Percentiles rank a stretch among this genome's conserved stretches.
phyloP scores from a whole-genome alignment of 306 rosid species.

The Quercus aquifolioides region DNA sequence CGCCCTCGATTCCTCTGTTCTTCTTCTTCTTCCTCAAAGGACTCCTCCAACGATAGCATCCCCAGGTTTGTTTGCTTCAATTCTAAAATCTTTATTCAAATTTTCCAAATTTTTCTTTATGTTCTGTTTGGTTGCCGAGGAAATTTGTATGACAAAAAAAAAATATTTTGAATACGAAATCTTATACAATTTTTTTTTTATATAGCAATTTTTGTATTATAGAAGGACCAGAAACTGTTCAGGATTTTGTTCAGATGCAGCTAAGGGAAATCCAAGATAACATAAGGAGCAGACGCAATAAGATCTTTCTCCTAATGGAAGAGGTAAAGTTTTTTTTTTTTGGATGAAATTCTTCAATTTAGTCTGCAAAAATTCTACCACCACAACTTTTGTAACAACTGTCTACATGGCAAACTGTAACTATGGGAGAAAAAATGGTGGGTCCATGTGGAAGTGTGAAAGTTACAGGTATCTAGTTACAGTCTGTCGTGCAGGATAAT shows the following conservation, averaged over 20 bases:
- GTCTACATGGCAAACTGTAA: too few relatives aligned
- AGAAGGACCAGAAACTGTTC: slow-evolving; percentile 96
- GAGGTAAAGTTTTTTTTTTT: slow-evolving; percentile 48
- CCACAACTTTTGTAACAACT: too few relatives aligned
- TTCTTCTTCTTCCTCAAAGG: slow-evolving; percentile 57
- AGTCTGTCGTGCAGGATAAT: too few relatives aligned
- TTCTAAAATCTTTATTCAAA: background rate
- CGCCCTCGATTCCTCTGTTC: slow-evolving; percentile 38
- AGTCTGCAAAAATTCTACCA: too few relatives aligned
- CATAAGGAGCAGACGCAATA: slow-evolving; percentile 81
- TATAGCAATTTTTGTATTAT: slow-evolving; percentile 89
- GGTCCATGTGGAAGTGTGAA: too few relatives aligned
- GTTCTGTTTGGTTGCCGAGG: background rate
- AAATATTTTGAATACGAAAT: background rate
- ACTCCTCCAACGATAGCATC: slow-evolving; percentile 44
- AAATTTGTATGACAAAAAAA: background rate
- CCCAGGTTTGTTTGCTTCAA: slow-evolving; percentile 43
- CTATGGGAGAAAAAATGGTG: too few relatives aligned
- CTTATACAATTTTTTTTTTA: background rate
- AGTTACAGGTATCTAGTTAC: too few relatives aligned
- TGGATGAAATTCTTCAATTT: too few relatives aligned
- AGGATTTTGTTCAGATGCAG: slow-evolving; percentile 94
- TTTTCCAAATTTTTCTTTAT: background rate
- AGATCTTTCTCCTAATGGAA: slow-evolving; percentile 94
- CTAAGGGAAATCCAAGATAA: slow-evolving; percentile 83